Evolutionary conservation across 2,329 filamentous ascomycete genomes (phyloP), one percentile per base, ranked within the genome.

Genomic region (Lachnellula suecica): DNA sequence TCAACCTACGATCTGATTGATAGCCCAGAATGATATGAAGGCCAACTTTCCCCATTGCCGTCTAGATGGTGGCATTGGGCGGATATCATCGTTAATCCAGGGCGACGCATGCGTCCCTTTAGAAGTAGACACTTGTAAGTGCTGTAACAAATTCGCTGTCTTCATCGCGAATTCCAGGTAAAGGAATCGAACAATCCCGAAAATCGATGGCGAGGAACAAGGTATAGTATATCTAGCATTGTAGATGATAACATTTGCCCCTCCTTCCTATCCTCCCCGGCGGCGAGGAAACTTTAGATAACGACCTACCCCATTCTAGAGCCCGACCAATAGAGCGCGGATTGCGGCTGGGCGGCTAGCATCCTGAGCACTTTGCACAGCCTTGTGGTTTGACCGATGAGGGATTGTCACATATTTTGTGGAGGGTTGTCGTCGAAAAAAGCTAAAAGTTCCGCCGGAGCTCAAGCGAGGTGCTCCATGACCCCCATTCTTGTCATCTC

Each of bases 61-160:
- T 23, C 72, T 63, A 17, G 58, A 61, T 4, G 71, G 71, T 29
- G 71, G 71, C 38, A 51, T 71, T 9, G 76, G 77, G 2, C 75
- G 73, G 51, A 79, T 75, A 59, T 80, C 77, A 56, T 79, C 71
- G 59, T 79, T 79, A n/a, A 59, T 66, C 69, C 68, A 72, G 57
- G 62, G 60, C 51, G 66, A 58, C 0, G 63, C 60, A 42, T 63
- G 57, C 52, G 44, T 66, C 37, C 47, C 58, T 61, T 54, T 61
- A 51, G 19, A 59, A 43, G 24, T 52, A 9, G 48, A 42, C 4
- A 56, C 54, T 29, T 55, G 29, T 5, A 59, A 35, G 23, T 22
- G 34, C 20, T 44, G 17, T 20, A 47, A 13, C 15, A 56, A 29
- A 2, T 25, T 35, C 25, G 40, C 24, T 27, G 35, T 11, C 37